Conservation (phyloP, 352 stramenopile genomes). For the Halophytophthora polymorphica region DNA sequence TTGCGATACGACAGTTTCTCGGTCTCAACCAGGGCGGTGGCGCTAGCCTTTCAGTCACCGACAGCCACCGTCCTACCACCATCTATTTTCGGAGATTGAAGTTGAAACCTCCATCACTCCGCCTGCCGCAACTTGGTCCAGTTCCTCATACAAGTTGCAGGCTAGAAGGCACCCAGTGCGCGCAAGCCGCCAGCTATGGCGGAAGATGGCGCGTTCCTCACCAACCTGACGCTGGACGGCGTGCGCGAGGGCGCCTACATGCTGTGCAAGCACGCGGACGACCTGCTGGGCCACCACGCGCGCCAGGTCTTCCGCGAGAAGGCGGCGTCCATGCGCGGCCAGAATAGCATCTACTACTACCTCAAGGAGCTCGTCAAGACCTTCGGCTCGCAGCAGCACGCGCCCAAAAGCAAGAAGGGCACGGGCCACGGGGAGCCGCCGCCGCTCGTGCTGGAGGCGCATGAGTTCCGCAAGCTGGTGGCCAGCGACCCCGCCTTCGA, state of each 20-base stretch:
- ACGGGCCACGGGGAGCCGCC: slow-evolving; percentile 25
- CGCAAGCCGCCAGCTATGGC: slow-evolving; percentile 5
- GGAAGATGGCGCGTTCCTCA: slow-evolving; percentile 48
- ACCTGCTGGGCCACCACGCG: slow-evolving; percentile 74
- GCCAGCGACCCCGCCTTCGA: slow-evolving; percentile 76
- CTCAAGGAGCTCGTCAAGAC: slow-evolving; percentile 80
- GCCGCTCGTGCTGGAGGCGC: slow-evolving; percentile 53
- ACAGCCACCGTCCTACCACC: background rate
- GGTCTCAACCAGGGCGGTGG: no score
- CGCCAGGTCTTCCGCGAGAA: slow-evolving; percentile 85
- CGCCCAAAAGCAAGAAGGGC: slow-evolving; percentile 37
- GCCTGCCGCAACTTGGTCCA: no score
- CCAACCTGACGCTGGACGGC: slow-evolving; percentile 74
- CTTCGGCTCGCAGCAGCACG: slow-evolving; percentile 47
- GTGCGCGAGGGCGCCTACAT: slow-evolving; percentile 78
- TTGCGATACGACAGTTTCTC: no score
- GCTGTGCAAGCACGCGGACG: slow-evolving; percentile 82
- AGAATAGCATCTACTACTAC: slow-evolving; percentile 86
- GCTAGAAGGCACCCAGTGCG: no score
- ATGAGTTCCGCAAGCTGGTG: slow-evolving; percentile 78
- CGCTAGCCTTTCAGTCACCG: background rate
- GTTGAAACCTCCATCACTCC: background rate
- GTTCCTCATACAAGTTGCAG: no score
- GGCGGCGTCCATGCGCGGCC: slow-evolving; percentile 69
- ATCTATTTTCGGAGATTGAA: background rate